Evolutionary conservation across 176 grass and related monocot genomes (phyloP).

Genomic region (Phoenix dactylifera): DNA sequence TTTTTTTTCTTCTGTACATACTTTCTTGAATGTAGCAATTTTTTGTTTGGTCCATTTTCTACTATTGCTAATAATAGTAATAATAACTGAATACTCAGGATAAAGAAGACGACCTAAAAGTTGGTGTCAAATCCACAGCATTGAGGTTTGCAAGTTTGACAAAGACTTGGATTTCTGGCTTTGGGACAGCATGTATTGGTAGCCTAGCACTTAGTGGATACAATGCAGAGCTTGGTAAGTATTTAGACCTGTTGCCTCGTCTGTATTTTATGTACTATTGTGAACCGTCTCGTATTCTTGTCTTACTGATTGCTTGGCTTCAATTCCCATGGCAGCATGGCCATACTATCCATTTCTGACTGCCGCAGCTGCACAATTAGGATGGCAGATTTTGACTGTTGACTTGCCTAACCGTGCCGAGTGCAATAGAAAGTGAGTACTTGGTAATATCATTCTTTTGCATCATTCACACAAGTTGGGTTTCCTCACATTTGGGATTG

Average conservation of each 20-base stretch:
- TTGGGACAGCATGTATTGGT: constrained; percentile 48
- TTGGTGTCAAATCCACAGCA: constrained; percentile 87
- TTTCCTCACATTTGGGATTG: no score
- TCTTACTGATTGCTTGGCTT: constrained; percentile 14
- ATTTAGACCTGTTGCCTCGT: neutral
- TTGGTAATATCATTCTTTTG: neutral
- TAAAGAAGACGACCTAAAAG: constrained; percentile 82
- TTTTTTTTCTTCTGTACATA: neutral
- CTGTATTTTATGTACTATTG: neutral
- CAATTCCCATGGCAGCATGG: constrained; percentile 53
- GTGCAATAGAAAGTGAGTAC: constrained; percentile 74
- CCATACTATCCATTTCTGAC: constrained; percentile 63
- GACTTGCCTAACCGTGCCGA: constrained; percentile 49
- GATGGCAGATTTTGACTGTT: constrained; percentile 71
- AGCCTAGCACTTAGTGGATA: constrained; percentile 54
- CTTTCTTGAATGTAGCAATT: no score
- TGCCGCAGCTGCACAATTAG: constrained; percentile 49
- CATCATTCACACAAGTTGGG: neutral
- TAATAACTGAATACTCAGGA: constrained; percentile 29
- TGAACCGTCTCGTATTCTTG: neutral
- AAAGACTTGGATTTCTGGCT: constrained; percentile 64
- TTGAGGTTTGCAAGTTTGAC: constrained; percentile 73
- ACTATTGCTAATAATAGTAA: no score
- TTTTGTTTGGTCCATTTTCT: no score
- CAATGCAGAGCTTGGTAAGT: constrained; percentile 73